phyloP scores from a whole-genome alignment of 345 rosid species.

The Litchi chinensis region DNA sequence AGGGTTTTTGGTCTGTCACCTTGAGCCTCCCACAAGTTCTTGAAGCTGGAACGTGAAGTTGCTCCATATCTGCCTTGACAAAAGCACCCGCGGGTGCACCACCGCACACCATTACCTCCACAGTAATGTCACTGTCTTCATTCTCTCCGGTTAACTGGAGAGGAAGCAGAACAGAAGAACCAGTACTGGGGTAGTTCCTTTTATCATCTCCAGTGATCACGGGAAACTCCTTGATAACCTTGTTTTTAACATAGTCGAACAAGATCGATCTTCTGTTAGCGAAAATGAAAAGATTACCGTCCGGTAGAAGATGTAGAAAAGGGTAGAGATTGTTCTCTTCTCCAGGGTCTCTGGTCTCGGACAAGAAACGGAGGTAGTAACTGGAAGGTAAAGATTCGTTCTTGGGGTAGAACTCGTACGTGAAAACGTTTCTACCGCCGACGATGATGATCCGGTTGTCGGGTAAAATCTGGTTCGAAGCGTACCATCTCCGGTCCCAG shows the following conservation, averaged over 20 bases:
- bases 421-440: conserved; percentile 71
- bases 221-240: conserved; percentile 60
- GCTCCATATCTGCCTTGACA: conserved; percentile 37
- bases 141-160: conserved; percentile 31
- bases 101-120: conserved; percentile 79
- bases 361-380: conserved; percentile 56
- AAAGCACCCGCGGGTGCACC: conserved; percentile 68
- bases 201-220: conserved; percentile 63
- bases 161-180: conserved; percentile 86
- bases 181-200: conserved; percentile 78
- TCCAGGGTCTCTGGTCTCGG: conserved; percentile 52
- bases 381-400: conserved; percentile 25
- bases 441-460: conserved; percentile 72
- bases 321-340: conserved; percentile 92
- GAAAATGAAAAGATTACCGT: conserved; percentile 77
- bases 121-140: not conserved
- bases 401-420: conserved; percentile 72
- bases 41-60: conserved; percentile 57
- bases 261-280: conserved; percentile 69
- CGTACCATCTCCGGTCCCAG: conserved; percentile 70
- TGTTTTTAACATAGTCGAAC: conserved; percentile 47
- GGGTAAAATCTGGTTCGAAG: conserved; percentile 74
- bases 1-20: conserved; percentile 60
- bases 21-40: conserved; percentile 67
- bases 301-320: conserved; percentile 69